A percentile compares a stretch with the other conserved stretches of the same genome.
Evolutionary conservation across 2,329 filamentous ascomycete species (phyloP).

Genomic region (Aureobasidium leucospermi): DNA sequence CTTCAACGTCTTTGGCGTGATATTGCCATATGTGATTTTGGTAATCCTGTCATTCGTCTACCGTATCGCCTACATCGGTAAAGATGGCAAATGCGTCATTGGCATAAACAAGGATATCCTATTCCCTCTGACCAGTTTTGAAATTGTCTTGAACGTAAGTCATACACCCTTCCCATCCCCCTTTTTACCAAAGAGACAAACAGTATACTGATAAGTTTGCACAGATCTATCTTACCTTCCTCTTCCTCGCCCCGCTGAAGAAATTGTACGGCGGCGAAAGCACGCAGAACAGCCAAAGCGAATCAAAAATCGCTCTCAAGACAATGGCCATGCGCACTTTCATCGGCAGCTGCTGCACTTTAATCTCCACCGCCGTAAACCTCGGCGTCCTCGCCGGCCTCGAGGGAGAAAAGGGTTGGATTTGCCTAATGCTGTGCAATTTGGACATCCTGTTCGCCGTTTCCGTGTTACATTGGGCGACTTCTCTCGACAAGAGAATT

Average conservation of each 20-base stretch:
- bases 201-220: too few species aligned
- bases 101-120: neutral
- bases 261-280: neutral
- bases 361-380: neutral
- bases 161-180: neutral
- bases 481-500: neutral
- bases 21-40: neutral
- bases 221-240: slow-evolving; percentile 1
- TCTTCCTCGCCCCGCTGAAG: slow-evolving; percentile 1
- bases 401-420: neutral
- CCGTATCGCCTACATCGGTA: slow-evolving; percentile 1
- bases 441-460: neutral
- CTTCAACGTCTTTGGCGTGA: slow-evolving; percentile 4
- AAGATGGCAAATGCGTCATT: neutral
- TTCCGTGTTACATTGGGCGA: neutral
- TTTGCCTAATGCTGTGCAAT: slow-evolving; percentile 10
- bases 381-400: neutral
- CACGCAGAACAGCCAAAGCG: neutral
- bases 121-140: neutral
- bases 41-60: neutral
- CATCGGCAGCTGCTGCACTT: neutral
- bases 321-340: slow-evolving; percentile 9
- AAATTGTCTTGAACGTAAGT: neutral
- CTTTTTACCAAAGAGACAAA: too few species aligned
- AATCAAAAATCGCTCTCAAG: neutral